A percentile compares a stretch with the other conserved stretches of the same genome.
phyloP scores from a whole-genome alignment of 768 basidiomycete genomes.

The Russula griseocarnosa region DNA sequence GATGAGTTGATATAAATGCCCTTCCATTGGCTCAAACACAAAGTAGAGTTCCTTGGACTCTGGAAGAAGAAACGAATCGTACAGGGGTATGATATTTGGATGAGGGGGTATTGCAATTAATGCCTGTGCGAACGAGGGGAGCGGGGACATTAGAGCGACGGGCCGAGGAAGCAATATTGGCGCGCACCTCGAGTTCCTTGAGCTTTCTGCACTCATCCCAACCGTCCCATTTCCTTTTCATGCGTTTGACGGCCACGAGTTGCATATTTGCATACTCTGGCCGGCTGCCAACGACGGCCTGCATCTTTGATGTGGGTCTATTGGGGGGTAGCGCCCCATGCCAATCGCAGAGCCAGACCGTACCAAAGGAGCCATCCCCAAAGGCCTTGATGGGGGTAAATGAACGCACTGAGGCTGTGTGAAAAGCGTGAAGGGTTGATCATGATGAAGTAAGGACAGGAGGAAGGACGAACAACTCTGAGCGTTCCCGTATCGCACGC shows the following conservation, averaged over 20 bases:
- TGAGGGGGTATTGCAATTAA: slow-evolving; percentile 92
- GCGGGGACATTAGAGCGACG: slow-evolving; percentile 26
- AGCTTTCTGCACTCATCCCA: slow-evolving; percentile 96
- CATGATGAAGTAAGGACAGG: background rate
- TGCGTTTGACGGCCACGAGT: slow-evolving; percentile 94
- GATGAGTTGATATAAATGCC: slow-evolving; percentile 98
- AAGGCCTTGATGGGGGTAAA: slow-evolving; percentile 96
- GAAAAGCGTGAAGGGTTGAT: background rate
- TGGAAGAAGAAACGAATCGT: slow-evolving; percentile 98
- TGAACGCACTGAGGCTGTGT: slow-evolving; percentile 72
- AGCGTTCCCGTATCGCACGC: slow-evolving; percentile 64
- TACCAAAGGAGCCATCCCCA: slow-evolving; percentile 98
- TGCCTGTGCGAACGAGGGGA: slow-evolving; percentile 52
- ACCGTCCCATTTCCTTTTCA: slow-evolving; percentile 97
- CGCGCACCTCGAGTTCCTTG: slow-evolving; percentile 88
- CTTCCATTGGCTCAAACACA: slow-evolving; percentile 99
- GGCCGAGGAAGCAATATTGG: slow-evolving; percentile 13
- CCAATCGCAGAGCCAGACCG: slow-evolving; percentile 99
- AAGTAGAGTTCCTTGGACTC: slow-evolving; percentile 95
- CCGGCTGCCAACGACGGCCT: slow-evolving; percentile 85
- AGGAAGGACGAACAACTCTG: slow-evolving; percentile 19
- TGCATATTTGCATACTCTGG: slow-evolving; percentile 94
- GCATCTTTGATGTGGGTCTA: slow-evolving; percentile 90
- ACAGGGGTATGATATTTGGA: slow-evolving; percentile 96
- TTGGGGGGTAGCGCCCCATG: slow-evolving; percentile 91